Evolutionary conservation across 2,329 filamentous ascomycete species (phyloP), one percentile per base, ranked within the genome.

Genomic region (Fusarium brevicatenulatum): DNA sequence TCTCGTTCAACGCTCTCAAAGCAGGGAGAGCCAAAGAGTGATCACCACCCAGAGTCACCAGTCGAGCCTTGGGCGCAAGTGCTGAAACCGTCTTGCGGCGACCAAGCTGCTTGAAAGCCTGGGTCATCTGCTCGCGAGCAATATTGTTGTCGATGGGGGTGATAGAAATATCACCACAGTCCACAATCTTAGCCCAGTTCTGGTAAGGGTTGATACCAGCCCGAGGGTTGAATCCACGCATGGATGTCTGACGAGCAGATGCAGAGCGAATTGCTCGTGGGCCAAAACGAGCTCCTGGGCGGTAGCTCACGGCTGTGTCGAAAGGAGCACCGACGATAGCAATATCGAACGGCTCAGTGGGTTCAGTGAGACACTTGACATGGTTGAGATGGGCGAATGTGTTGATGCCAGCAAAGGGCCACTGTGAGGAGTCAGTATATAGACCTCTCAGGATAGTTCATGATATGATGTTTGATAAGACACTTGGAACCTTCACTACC

Each of bases 141-240:
- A 97, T 85, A 3, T 86, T 90, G 80, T 97, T 97, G 84, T 97
- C 94, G 76, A 97, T 92, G 0, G 95, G 95, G 1, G 92, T 93
- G 73, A 97, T 87, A 34, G 95, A 94, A 63, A 97, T 94, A 80
- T 97, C 95, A 52, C 95, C 95, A 81, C 95, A 98, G 85, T 98
- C 95, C 56, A 95, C 85, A 66, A 97, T 90, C 55, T 89, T 94
- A 13, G 94, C 91, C 89, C 93, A 95, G 77, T 89, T 91, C 79
- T 92, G 72, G 83, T 96, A 97, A 0, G 95, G 94, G 81, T 97
- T 98, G 74, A 97, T 88, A 43, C 87, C 88, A 4, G 94, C 94
- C 28, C 94, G 91, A 5, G 92, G 89, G 82, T 97, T 97, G 87
- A 93, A 84, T 78, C 92, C 92, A 46, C 94, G 90, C 81, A 92